These are phyloP conservation scores for Alternaria solani DNA, from an alignment of 2,329 filamentous ascomycete species.

Conservation along the genomic window DNA sequence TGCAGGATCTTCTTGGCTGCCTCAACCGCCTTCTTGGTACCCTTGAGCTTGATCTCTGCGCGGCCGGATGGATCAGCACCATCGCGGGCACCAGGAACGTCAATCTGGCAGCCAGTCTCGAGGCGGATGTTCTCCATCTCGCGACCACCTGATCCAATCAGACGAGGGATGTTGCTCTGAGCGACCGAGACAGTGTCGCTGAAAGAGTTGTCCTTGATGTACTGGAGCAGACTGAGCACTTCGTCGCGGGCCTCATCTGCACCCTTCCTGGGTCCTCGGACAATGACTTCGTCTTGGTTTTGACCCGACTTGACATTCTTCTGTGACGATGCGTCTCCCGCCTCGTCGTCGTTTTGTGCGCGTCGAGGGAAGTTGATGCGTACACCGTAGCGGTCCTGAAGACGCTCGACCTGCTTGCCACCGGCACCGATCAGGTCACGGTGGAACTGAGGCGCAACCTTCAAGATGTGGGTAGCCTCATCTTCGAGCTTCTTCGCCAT, in stretches of 20 bases:
- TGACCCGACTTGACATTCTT: slow-evolving; percentile 71
- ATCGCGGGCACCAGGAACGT: slow-evolving; percentile 84
- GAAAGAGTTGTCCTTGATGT: slow-evolving; percentile 85
- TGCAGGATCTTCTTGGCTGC: slow-evolving; percentile 90
- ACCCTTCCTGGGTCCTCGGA: slow-evolving; percentile 91
- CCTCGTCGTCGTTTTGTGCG: slow-evolving; percentile 72
- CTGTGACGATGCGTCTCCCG: slow-evolving; percentile 68
- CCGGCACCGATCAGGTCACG: slow-evolving; percentile 90
- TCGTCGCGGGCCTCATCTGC: slow-evolving; percentile 93
- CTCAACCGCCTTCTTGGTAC: slow-evolving; percentile 88
- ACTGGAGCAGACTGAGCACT: slow-evolving; percentile 86
- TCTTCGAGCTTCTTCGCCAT: slow-evolving; percentile 87
- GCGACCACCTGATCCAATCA: slow-evolving; percentile 89
- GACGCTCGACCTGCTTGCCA: slow-evolving; percentile 86
- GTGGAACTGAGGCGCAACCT: slow-evolving; percentile 94
- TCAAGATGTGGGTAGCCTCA: slow-evolving; percentile 84
- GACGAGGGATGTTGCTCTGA: slow-evolving; percentile 88
- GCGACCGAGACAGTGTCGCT: slow-evolving; percentile 83
- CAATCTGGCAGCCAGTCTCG: slow-evolving; percentile 85
- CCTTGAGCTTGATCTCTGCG: slow-evolving; percentile 90
- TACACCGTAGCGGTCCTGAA: slow-evolving; percentile 92
- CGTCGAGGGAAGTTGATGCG: slow-evolving; percentile 93
- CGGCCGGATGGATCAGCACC: slow-evolving; percentile 69
- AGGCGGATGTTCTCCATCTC: slow-evolving; percentile 91
- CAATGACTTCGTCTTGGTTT: slow-evolving; percentile 83